phyloP scores from a whole-genome alignment of 495 filamentous ascomycete species.

The Trichoderma asperelloides region DNA sequence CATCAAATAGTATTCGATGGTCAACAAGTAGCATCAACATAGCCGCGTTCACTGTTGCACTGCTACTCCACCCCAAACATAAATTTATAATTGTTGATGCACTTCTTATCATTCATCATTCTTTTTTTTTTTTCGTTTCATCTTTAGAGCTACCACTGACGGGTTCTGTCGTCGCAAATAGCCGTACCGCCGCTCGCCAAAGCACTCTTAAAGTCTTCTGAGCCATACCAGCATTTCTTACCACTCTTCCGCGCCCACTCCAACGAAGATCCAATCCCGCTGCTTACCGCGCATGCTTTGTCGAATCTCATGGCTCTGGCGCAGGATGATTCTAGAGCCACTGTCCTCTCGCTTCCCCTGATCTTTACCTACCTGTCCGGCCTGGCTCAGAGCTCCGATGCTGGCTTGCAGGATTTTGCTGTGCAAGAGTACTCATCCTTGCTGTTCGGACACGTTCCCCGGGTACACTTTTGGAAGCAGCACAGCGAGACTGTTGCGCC shows the following conservation, averaged over 20 bases:
- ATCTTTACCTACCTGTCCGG: conserved; percentile 81
- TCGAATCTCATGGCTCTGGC: conserved; percentile 70
- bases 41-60: no score
- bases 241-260: conserved; percentile 77
- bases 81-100: background rate
- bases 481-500: conserved; percentile 74
- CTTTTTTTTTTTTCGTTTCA: background rate
- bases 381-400: conserved; percentile 64
- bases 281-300: conserved; percentile 84
- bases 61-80: no score
- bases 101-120: background rate
- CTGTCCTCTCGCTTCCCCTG: conserved; percentile 66
- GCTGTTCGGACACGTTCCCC: conserved; percentile 63
- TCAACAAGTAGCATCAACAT: no score
- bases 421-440: conserved; percentile 85
- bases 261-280: conserved; percentile 75
- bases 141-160: background rate
- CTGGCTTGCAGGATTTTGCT: conserved; percentile 88
- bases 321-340: conserved; percentile 43
- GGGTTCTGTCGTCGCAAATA: conserved; percentile 24
- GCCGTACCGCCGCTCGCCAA: conserved; percentile 69
- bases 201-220: conserved; percentile 61
- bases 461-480: conserved; percentile 81
- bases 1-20: background rate
- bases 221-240: conserved; percentile 78